Base-by-base conservation (phyloP, 306 rosid species). In the Carpinus viminea region DNA sequence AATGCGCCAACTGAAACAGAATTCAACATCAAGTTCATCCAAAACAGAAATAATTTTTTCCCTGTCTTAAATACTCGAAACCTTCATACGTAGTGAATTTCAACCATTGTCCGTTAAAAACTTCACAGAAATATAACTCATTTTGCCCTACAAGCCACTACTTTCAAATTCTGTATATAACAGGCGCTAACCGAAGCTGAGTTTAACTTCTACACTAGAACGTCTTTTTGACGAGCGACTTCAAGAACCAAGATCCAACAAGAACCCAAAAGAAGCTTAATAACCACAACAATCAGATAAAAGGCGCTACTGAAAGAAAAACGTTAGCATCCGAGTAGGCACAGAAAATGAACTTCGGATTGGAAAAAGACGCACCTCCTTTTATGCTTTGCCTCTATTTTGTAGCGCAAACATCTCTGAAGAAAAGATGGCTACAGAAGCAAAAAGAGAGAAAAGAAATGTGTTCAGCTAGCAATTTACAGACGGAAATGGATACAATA, bases 331-430 rank as follows among this genome's bases (percentile, higher is more conserved):
- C 65, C 65, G 26, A 59, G 65, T 55, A 59, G 16, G 15, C 24
- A 24, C 11, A 7, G 65, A 59, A 66, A 68, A 68, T 10, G 4
- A 54, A 70, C 53, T n/a, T 8, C 3, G 51, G 34, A 2, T 57
- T 20, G 7, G 7, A 6, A 20, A 36, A 38, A 0, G 13, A 18
- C 53, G 18, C 85, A 90, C 99, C 99, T 93, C 86, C 81, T 91
- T 43, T 88, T 85, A 73, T 87, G 83, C 85, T 88, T 91, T 15
- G 88, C 88, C 85, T 89, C 79, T 79, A 83, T 88, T 80, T 73
- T 89, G 92, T 91, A 90, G 83, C 82, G 79, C 84, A 96, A 86
- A 84, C 98, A 87, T 80, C 94, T 96, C 68, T 83, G 91, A 68
- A 93, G 91, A 83, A 87, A 89, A 9, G 73, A 57, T 18, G 94